Evolutionary conservation across 2,329 filamentous ascomycete species (phyloP).

Genomic region (Fusarium marasasianum): DNA sequence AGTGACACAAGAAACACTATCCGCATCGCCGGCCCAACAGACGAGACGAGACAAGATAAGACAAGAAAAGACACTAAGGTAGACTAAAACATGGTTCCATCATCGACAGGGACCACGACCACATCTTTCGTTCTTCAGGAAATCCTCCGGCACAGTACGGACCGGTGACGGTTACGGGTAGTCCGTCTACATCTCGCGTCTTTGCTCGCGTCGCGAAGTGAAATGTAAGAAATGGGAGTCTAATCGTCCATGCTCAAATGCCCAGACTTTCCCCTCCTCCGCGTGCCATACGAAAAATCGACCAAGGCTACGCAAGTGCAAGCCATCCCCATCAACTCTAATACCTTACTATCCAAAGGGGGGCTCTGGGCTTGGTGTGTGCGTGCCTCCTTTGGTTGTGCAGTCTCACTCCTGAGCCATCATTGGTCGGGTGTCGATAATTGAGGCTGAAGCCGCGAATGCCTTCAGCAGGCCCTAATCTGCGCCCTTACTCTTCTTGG

Average conservation of each 20-base stretch:
- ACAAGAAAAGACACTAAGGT: background rate
- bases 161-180: background rate
- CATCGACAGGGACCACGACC: background rate
- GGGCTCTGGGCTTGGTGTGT: background rate
- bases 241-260: background rate
- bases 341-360: background rate
- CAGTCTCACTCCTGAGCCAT: background rate
- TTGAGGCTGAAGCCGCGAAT: conserved; percentile 14
- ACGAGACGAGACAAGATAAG: background rate
- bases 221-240: background rate
- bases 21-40: background rate
- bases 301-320: conserved; percentile 8
- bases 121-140: background rate
- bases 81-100: background rate
- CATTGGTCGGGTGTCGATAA: background rate
- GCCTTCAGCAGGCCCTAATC: background rate
- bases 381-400: background rate
- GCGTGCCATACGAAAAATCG: background rate
- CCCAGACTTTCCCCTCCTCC: background rate
- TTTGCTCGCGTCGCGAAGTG: conserved; percentile 1
- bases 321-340: conserved; percentile 11
- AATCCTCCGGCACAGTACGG: background rate
- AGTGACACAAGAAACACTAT: conserved; percentile 2
- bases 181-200: background rate
- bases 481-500: conserved; percentile 70